Evolutionary conservation across 2,329 filamentous ascomycete genomes (phyloP).

Genomic region (Ophiocordyceps robertsii): DNA sequence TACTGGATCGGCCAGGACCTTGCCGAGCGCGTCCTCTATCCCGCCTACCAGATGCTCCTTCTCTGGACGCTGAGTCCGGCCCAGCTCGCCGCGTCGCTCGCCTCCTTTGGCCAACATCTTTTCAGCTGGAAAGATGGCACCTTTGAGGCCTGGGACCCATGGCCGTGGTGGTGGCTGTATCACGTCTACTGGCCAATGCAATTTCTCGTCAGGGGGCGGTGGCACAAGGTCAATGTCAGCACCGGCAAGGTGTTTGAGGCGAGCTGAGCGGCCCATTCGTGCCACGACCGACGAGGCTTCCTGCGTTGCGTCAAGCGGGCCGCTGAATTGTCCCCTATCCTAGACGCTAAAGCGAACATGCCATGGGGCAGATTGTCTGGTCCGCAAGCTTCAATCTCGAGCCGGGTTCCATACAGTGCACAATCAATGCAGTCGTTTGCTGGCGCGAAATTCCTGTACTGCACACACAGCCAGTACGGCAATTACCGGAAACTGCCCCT

Average conservation of each 20-base stretch:
- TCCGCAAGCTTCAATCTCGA: no score
- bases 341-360: no score
- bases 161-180: slow-evolving; percentile 42
- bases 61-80: slow-evolving; percentile 10
- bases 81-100: slow-evolving; percentile 10
- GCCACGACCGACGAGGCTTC: no score
- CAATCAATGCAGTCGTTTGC: no score
- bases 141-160: slow-evolving; percentile 39
- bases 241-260: slow-evolving; percentile 29
- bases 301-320: no score
- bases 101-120: slow-evolving; percentile 21
- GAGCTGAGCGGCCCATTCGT: no score
- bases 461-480: no score
- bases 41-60: background rate
- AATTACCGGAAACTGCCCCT: no score
- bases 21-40: slow-evolving; percentile 26
- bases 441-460: no score
- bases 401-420: no score
- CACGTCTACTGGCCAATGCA: slow-evolving; percentile 40
- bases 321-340: no score
- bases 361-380: no score
- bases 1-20: slow-evolving; percentile 62
- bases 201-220: slow-evolving; percentile 36
- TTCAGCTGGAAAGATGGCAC: slow-evolving; percentile 40
- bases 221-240: slow-evolving; percentile 56